Evolutionary conservation across 768 basidiomycete genomes (phyloP), one percentile per base, ranked within the genome.

Genomic region (Russula virescens): DNA sequence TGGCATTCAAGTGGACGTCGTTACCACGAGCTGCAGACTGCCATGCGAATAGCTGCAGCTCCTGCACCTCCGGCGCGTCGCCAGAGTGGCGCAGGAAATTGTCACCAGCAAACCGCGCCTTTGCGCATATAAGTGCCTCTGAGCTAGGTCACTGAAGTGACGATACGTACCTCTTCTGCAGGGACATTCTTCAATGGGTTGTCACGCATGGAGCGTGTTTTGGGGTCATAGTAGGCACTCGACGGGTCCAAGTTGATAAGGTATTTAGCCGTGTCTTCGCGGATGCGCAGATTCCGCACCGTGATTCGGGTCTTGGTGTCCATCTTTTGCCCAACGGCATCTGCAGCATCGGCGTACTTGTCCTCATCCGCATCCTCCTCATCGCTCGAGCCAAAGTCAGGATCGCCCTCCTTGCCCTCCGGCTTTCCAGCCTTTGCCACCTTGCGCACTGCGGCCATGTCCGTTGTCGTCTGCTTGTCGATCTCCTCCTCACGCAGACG

Each of bases 121-220:
- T 62, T 5, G n/a, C 19, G n/a, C n/a, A 5, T 40, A 42, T 42
- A 31, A 67, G 47, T 55, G 46, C 45, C 21, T 14, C 35, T 0
- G 55, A 21, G 34, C 19, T 63, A 52, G 38, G 46, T 59, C 28
- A 64, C 34, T 18, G 47, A 51, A 49, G 55, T 55, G 48, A 65
- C 16, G 58, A 57, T 11, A 76, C 89, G 55, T 71, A 95, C 94
- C 70, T 98, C 96, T 74, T 96, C 94, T n/a, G 91, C 76, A 8
- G 85, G 79, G 26, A 91, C 78, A 68, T 85, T 83, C 72, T 83
- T 84, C 16, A 86, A 63, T 0, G 96, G 97, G 46, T 96, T 95
- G 70, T 99, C 97, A 75, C 97, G 89, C 97, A 99, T 99, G 8
- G 96, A 98, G 70, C 97, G 88, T 13, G 97, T 98, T 78, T 99